Evolutionary conservation across 768 basidiomycete species (phyloP).

Genomic region (Tricholoma matsutake): DNA sequence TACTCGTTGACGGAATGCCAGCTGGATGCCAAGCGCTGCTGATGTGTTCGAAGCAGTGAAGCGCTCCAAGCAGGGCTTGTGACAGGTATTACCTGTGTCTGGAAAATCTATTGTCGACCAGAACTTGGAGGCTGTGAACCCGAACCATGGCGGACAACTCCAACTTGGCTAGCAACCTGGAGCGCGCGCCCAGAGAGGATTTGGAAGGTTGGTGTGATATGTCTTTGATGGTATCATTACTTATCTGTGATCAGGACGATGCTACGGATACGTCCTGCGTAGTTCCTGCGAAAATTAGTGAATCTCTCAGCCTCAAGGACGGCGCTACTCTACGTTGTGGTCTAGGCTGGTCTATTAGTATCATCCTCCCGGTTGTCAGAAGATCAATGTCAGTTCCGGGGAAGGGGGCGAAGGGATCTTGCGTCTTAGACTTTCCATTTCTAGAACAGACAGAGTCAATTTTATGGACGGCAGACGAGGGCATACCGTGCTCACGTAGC

Average conservation of each 20-base stretch:
- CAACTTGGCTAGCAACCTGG: conserved; percentile 40
- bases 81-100: background rate
- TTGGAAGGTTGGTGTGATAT: conserved; percentile 10
- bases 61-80: background rate
- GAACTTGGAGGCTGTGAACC: background rate
- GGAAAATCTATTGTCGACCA: background rate
- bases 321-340: background rate
- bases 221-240: conserved; percentile 5
- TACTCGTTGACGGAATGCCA: no score
- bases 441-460: background rate
- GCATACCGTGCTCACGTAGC: conserved; percentile 24
- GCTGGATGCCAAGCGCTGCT: no score
- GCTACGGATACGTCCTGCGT: background rate
- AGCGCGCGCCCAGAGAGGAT: conserved; percentile 23
- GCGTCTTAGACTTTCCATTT: background rate
- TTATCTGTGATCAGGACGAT: background rate
- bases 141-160: conserved; percentile 7
- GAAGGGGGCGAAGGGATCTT: background rate
- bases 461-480: background rate
- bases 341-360: background rate
- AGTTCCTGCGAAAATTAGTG: background rate
- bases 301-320: background rate
- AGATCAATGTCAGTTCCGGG: background rate
- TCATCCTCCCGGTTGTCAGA: background rate
- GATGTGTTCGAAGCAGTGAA: background rate